Percentiles rank a stretch among this genome's conserved stretches.
Conservation (phyloP, 2,329 filamentous ascomycete species). For the Stenocarpella maydis region DNA sequence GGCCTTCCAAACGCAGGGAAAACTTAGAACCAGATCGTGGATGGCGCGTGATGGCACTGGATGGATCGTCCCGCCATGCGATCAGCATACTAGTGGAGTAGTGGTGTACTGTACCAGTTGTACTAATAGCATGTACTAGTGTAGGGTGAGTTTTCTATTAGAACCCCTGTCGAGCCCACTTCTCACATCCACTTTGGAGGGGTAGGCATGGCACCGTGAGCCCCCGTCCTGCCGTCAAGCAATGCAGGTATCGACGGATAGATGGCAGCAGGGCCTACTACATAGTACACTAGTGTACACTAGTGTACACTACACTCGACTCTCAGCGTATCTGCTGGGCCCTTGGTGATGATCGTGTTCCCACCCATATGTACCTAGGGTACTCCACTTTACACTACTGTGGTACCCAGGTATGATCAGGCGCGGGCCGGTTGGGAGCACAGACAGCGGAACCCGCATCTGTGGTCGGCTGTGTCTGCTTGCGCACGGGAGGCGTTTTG, state of each 20-base stretch:
- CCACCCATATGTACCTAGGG: too few species aligned
- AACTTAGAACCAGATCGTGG: neutral
- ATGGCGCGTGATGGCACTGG: neutral
- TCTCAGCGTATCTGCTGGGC: too few species aligned
- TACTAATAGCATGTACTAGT: too few species aligned
- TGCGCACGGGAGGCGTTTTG: constrained; percentile 2
- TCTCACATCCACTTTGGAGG: constrained; percentile 16
- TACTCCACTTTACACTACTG: too few species aligned
- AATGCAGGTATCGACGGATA: neutral
- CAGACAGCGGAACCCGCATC: constrained; percentile 21
- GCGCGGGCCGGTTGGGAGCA: constrained; percentile 14
- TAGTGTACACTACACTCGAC: too few species aligned
- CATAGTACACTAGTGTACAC: too few species aligned
- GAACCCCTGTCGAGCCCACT: constrained; percentile 16
- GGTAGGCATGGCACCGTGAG: constrained; percentile 7
- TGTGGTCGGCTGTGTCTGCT: neutral
- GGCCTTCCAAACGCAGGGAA: too few species aligned
- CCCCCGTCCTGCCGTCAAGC: constrained; percentile 6
- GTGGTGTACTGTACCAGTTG: too few species aligned
- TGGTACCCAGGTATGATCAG: too few species aligned
- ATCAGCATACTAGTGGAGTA: neutral
- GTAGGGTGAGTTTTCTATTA: constrained; percentile 7
- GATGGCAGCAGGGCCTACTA: neutral
- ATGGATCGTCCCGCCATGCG: neutral
- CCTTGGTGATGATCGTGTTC: neutral